Evolutionary conservation across 2,329 filamentous ascomycete species (phyloP).

Genomic region (Microdochium trichocladiopsis): DNA sequence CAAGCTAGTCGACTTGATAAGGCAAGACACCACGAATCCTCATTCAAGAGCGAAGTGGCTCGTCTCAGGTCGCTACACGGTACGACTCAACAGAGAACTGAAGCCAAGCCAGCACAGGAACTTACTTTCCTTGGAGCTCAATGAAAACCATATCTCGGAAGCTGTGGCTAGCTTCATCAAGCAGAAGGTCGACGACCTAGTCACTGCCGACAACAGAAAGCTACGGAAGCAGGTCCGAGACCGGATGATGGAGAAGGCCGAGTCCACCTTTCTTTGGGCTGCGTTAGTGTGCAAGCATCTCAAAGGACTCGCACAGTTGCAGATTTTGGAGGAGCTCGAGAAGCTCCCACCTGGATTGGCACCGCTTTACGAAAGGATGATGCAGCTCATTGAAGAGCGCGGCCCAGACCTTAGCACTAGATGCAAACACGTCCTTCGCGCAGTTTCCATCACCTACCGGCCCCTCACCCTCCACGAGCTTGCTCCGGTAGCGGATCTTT

Average conservation of each 20-base stretch:
- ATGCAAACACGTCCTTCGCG: too few relatives aligned
- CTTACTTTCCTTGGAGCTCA: background rate
- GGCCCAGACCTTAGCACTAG: too few relatives aligned
- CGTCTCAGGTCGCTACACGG: background rate
- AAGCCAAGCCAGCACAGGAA: background rate
- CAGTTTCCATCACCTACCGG: too few relatives aligned
- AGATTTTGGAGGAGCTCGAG: background rate
- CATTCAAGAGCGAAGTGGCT: background rate
- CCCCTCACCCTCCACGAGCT: too few relatives aligned
- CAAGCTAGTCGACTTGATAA: background rate
- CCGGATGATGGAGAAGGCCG: conserved; percentile 15
- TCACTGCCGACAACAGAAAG: background rate
- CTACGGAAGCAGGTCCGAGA: conserved; percentile 1
- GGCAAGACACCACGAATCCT: background rate
- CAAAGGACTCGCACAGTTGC: background rate
- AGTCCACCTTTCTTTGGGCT: conserved; percentile 35
- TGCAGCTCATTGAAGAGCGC: too few relatives aligned
- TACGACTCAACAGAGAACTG: background rate
- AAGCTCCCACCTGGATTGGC: background rate
- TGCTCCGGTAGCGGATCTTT: too few relatives aligned
- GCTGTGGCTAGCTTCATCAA: conserved; percentile 27
- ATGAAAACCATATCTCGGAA: conserved; percentile 9
- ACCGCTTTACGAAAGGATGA: too few relatives aligned
- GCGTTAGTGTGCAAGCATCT: conserved; percentile 26
- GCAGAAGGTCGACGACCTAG: too few relatives aligned